Evolutionary conservation across 1,284 basidiomycete species (phyloP), one percentile per base, ranked within the genome.

Genomic region (Caloboletus inedulis): DNA sequence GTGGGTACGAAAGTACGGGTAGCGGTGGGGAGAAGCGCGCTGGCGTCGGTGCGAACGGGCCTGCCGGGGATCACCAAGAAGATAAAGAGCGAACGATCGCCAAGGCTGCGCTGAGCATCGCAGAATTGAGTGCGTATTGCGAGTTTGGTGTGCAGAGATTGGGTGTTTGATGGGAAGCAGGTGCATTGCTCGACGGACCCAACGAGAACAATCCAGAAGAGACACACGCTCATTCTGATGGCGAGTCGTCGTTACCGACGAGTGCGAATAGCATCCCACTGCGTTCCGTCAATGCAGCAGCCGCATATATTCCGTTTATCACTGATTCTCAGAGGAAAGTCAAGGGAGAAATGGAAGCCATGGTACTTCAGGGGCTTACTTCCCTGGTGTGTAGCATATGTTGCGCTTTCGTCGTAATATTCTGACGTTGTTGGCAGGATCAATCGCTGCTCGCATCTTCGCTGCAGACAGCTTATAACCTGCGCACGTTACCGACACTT

Each of bases 401-500:
- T 30, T 14, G 43, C 47, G 53, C 25, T 29, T 18, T 27, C 9
- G 16, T 47, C 21, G 18, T 25, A 35, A 21, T n/a, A 23, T 27
- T 12, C 18, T 51, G 54, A 59, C 30, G 12, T 31, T 16, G 14
- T 23, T 8, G 49, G 34, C 40, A 95, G 91, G 90, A 97, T 62
- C 92, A 92, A 70, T 84, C 92, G 1, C 74, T 96, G 23, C 79
- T 99, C 1, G 91, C 92, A 0, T 92, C 91, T 3, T 91, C 93
- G 0, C 78, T 98, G 8, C 96, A 98, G 76, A 97, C 94, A 0
- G 94, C 95, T 3, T 90, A 93, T 71, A 98, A 98, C 67, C 81
- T 99, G 7, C 80, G 88, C 23, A 83, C 92, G 7, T 77, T 98
- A 3, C 90, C 94, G 0, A 78, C 84, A 19, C 80, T 98, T 3